These are phyloP conservation scores for Halophytophthora polymorphica DNA, from an alignment of 352 stramenopile species.

Conservation along the genomic window DNA sequence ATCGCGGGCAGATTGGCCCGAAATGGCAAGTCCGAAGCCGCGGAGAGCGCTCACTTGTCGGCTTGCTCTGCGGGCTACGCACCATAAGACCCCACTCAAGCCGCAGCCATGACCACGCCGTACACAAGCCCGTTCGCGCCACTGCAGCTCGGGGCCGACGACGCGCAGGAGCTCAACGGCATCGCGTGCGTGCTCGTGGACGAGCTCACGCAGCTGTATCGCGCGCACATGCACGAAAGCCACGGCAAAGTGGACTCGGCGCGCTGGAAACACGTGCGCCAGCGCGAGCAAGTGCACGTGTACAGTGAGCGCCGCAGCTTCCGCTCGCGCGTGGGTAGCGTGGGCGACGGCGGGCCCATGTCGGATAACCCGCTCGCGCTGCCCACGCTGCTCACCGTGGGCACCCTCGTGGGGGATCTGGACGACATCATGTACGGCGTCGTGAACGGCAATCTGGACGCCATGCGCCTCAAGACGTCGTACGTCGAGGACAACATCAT, in stretches of 20 bases:
- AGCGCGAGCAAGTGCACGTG: slow-evolving; percentile 8
- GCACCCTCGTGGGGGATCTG: slow-evolving; percentile 24
- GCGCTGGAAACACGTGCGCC: slow-evolving; percentile 13
- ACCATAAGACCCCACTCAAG: too few relatives aligned
- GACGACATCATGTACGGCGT: slow-evolving; percentile 40
- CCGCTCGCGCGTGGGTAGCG: too few relatives aligned
- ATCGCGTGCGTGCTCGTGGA: slow-evolving; percentile 4
- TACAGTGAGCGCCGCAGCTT: slow-evolving; percentile 8
- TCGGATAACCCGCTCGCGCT: slow-evolving; percentile 1
- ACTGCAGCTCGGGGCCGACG: slow-evolving; percentile 1
- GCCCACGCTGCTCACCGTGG: slow-evolving; percentile 26
- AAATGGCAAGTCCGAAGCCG: too few relatives aligned
- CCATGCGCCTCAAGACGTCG: slow-evolving; percentile 39
- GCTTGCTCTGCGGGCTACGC: too few relatives aligned
- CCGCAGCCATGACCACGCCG: slow-evolving; percentile 4
- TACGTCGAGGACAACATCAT: slow-evolving; percentile 39
- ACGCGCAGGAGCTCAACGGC: slow-evolving; percentile 7
- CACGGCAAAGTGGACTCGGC: slow-evolving; percentile 8
- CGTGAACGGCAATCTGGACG: slow-evolving; percentile 29
- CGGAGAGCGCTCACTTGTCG: too few relatives aligned
- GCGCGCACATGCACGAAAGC: neutral
- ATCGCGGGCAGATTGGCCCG: too few relatives aligned
- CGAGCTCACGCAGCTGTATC: slow-evolving; percentile 8
- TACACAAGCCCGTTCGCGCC: slow-evolving; percentile 10
- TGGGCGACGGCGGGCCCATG: neutral